Evolutionary conservation across 257 asterid genomes (phyloP).

Genomic region (Petrea volubilis): DNA sequence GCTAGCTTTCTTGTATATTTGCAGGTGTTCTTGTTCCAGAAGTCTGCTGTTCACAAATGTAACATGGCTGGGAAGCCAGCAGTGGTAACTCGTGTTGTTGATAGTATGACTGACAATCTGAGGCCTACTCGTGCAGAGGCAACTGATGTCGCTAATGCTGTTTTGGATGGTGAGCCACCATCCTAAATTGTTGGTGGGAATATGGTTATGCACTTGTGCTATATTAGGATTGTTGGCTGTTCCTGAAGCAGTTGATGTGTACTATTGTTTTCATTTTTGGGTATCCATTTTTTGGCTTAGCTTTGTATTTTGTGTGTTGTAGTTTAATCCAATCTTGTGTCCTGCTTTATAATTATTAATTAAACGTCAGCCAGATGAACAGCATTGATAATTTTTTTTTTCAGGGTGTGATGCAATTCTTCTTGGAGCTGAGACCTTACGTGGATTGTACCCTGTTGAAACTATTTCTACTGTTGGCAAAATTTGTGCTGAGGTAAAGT

Average conservation of each 20-base stretch:
- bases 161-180: slow-evolving; percentile 70
- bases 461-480: slow-evolving; percentile 79
- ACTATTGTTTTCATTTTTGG: not conserved
- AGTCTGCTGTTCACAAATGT: slow-evolving; percentile 86
- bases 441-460: slow-evolving; percentile 89
- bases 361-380: slow-evolving; percentile 5
- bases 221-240: not conserved
- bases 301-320: not conserved
- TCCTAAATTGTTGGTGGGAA: slow-evolving; percentile 1
- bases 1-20: slow-evolving; percentile 17
- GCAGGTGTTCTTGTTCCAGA: slow-evolving; percentile 90
- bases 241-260: not conserved
- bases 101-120: slow-evolving; percentile 93
- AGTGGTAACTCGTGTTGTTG: slow-evolving; percentile 94
- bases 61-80: slow-evolving; percentile 99
- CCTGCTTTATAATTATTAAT: not conserved
- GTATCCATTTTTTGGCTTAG: not conserved
- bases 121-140: slow-evolving; percentile 99
- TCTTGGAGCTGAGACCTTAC: slow-evolving; percentile 92
- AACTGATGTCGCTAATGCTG: slow-evolving; percentile 96
- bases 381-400: slow-evolving; percentile 6
- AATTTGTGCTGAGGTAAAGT: slow-evolving; percentile 86
- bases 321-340: not conserved
- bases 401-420: slow-evolving; percentile 91
- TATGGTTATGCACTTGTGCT: not conserved